phyloP scores from a whole-genome alignment of 2,329 filamentous ascomycete genomes.

The Alternaria panax region DNA sequence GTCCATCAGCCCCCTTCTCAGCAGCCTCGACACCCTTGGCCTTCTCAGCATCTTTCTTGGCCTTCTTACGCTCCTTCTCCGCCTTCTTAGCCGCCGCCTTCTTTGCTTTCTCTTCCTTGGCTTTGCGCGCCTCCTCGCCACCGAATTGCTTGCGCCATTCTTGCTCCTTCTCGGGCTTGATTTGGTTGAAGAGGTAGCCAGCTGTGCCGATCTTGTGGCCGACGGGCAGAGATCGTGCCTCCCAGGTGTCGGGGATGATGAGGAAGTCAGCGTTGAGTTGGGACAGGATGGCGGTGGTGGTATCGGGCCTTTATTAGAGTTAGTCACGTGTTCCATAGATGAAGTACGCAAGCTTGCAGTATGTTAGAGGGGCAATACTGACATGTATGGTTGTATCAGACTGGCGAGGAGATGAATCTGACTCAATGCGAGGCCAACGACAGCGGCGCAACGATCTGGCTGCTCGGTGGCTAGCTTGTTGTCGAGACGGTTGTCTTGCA shows the following conservation, averaged over 20 bases:
- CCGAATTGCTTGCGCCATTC: conserved; percentile 83
- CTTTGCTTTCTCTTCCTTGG: conserved; percentile 73
- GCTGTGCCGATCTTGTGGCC: conserved; percentile 85
- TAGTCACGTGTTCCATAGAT: conserved; percentile 5
- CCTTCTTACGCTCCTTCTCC: conserved; percentile 69
- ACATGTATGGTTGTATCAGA: conserved; percentile 82
- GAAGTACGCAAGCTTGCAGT: neutral
- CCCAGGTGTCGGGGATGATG: conserved; percentile 64
- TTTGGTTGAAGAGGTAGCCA: conserved; percentile 80
- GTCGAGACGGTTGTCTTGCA: conserved; percentile 67
- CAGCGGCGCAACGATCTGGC: conserved; percentile 65
- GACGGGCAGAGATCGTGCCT: conserved; percentile 55
- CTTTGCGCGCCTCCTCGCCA: conserved; percentile 69
- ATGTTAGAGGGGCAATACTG: conserved; percentile 16
- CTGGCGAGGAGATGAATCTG: conserved; percentile 82
- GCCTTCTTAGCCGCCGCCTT: conserved; percentile 65
- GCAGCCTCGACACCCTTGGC: conserved; percentile 80
- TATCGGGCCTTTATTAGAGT: conserved; percentile 39
- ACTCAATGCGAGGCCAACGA: conserved; percentile 82
- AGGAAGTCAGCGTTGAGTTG: conserved; percentile 71
- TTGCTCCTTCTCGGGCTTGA: conserved; percentile 80
- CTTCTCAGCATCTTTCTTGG: conserved; percentile 65
- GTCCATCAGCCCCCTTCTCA: conserved; percentile 70
- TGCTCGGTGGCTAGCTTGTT: conserved; percentile 67
- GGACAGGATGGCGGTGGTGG: conserved; percentile 71